Percentiles rank a stretch among this genome's conserved stretches.
Evolutionary conservation across 192 early-diverging fungal genomes (phyloP).

Genomic region (Funneliformis geosporum): DNA sequence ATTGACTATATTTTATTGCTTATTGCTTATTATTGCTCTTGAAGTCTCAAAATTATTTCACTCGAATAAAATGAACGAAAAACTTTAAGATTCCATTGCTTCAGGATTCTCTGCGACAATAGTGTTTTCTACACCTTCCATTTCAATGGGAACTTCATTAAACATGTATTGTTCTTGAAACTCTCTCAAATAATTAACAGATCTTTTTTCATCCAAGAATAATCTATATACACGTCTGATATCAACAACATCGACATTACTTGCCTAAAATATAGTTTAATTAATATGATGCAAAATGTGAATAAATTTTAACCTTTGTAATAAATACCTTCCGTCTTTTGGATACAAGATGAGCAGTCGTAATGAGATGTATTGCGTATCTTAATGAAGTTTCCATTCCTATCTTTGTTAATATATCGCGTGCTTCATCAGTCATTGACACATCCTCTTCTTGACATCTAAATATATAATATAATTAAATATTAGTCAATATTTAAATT

Average conservation of each 20-base stretch:
- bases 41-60: not conserved
- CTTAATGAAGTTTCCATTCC: slow-evolving; percentile 91
- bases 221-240: slow-evolving; percentile 92
- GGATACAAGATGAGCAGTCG: slow-evolving; percentile 88
- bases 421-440: slow-evolving; percentile 85
- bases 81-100: slow-evolving; percentile 44
- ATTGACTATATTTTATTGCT: too few species aligned
- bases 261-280: slow-evolving; percentile 50
- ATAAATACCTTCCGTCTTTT: slow-evolving; percentile 76
- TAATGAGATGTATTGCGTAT: slow-evolving; percentile 96
- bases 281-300: not conserved
- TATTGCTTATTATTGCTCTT: not conserved
- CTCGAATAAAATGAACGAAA: not conserved
- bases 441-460: slow-evolving; percentile 91
- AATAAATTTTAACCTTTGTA: not conserved
- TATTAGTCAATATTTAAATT: too few species aligned
- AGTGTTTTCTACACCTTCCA: slow-evolving; percentile 19
- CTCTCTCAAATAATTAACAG: slow-evolving; percentile 93
- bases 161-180: slow-evolving; percentile 95
- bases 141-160: slow-evolving; percentile 57
- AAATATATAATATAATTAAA: not conserved
- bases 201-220: slow-evolving; percentile 95
- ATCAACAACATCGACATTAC: slow-evolving; percentile 90
- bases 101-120: slow-evolving; percentile 31
- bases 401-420: slow-evolving; percentile 83